Percentiles rank a stretch among this genome's conserved stretches.
phyloP scores from a whole-genome alignment of 257 asterid genomes.

The Gynochthodes officinalis region DNA sequence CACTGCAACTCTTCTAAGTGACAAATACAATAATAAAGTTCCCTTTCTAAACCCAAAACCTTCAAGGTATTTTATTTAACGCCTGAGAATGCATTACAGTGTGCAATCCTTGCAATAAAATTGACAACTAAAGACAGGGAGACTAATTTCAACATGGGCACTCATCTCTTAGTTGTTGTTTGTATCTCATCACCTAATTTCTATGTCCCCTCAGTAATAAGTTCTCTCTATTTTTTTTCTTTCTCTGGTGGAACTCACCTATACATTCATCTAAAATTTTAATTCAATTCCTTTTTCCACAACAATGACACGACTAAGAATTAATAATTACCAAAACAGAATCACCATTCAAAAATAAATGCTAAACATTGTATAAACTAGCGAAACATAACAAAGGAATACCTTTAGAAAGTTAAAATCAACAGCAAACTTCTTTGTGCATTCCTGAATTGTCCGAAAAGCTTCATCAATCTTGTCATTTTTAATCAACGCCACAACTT shows the following conservation, averaged over 20 bases:
- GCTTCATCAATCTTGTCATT: conserved; percentile 61
- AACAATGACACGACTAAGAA: not conserved
- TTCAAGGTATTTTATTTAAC: no score
- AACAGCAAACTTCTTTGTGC: conserved; percentile 39
- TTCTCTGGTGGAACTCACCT: no score
- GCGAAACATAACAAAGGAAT: not conserved
- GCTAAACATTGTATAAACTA: not conserved
- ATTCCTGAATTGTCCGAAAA: conserved; percentile 46
- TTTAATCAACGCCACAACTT: conserved; percentile 74
- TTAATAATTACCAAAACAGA: not conserved
- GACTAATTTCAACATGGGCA: no score
- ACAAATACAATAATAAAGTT: no score
- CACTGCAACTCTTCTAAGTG: no score
- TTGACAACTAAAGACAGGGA: no score
- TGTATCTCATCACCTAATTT: no score
- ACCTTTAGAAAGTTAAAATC: conserved; percentile 48
- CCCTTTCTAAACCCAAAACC: no score
- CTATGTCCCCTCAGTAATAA: not conserved
- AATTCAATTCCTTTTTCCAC: not conserved
- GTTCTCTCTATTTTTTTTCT: not conserved
- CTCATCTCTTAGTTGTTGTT: not conserved
- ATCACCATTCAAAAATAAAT: not conserved
- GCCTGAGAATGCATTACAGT: no score
- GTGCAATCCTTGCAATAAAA: no score
- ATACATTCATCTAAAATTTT: no score